Base-by-base conservation (phyloP, 176 grass and related monocot species). In the Zea mays region DNA sequence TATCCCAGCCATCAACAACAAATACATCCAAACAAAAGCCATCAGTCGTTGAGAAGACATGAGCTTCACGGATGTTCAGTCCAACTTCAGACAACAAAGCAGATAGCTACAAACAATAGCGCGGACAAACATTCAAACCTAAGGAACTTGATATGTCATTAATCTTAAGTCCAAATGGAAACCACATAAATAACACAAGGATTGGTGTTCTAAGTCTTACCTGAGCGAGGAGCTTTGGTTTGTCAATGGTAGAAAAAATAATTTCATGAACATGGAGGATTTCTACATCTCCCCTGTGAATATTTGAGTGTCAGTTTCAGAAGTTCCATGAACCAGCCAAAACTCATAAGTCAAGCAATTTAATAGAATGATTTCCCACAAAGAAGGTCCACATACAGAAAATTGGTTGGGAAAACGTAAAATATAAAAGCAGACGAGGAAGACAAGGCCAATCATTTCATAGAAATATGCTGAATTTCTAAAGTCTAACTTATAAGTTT, bases 21-120 rank as follows among this genome's bases (percentile, higher is more conserved):
- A 98, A 98, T 8, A 92, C 83, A 52, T 95, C 96, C 85, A 98
- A 85, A 68, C 89, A 98, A 90, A 88, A 92, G 16, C 96, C 96
- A 88, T 98, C 96, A 6, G 62, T 78, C 56, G 96, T 95, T 75
- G 96, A 98, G 85, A 98, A 98, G n/a, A 95, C 96, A 90, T 98
- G 96, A 83, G 90, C 96, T 90, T 98, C 96, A 68, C 92, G 88
- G 63, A 98, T 98, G 54, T 98, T 92, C 80, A 98, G 67, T 39
- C 83, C 92, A 84, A 98, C 34, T 60, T 90, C 90, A 45, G 89
- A 92, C 14, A 98, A 81, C 81, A 94, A 79, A 16, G 96, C 57
- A 43, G 92, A 92, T 65, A 98, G 62, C 96, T 98, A 79, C 51
- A 79, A 89, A 85, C 15, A 75, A 77, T 14, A 84, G 40, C 27